These are phyloP conservation scores for Globisporangium viniferum DNA, from an alignment of 352 stramenopile species.

Conservation along the genomic window DNA sequence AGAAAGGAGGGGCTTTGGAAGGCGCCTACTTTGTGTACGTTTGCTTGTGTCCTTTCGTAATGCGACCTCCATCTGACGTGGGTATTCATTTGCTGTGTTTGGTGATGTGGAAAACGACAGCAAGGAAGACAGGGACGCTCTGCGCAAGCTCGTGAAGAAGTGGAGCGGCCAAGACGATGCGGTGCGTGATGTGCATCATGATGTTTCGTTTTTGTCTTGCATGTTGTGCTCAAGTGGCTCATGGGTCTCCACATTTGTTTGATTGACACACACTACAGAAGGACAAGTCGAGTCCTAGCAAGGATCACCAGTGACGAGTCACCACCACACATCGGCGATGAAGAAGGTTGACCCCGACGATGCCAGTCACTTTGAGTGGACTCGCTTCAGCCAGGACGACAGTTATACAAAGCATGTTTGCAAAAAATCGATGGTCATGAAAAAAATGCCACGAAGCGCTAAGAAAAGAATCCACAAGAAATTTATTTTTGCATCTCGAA, in stretches of 20 bases:
- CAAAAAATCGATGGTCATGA: neutral
- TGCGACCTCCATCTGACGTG: neutral
- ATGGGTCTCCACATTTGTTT: neutral
- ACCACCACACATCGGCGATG: neutral
- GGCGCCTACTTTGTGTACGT: constrained; percentile 2
- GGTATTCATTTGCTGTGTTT: neutral
- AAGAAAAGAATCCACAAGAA: neutral
- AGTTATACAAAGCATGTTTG: too few relatives aligned
- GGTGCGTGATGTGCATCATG: neutral
- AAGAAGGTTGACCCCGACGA: neutral
- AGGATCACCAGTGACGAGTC: neutral
- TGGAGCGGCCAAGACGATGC: neutral
- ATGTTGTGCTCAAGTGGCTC: neutral
- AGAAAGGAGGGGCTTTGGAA: constrained; percentile 2
- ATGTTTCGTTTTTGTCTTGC: neutral
- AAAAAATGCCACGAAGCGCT: neutral
- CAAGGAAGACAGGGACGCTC: neutral
- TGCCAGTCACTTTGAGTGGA: too few relatives aligned
- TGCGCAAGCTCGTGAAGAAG: constrained; percentile 7
- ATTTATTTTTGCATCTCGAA: neutral
- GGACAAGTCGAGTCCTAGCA: neutral
- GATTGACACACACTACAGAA: neutral
- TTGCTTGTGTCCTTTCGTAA: neutral
- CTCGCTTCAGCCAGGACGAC: neutral
- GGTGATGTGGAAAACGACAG: neutral